Conservation (phyloP, 352 stramenopile species). For the Pythium phragmitis region DNA sequence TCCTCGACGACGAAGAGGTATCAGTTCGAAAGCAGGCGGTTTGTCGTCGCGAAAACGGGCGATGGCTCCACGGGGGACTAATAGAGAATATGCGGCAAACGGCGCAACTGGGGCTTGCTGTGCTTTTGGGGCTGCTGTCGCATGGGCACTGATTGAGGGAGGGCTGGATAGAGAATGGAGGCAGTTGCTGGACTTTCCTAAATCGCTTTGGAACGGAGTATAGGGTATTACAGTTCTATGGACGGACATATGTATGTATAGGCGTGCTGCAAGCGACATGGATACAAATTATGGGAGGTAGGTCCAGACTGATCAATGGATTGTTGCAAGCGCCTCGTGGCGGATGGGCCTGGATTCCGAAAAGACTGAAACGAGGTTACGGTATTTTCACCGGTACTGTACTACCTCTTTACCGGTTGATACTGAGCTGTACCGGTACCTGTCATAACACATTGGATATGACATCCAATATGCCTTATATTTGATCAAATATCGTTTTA, state of each 20-base stretch:
- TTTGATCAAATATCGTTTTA: not conserved
- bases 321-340: slow-evolving; percentile 1
- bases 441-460: not conserved
- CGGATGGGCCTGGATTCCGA: slow-evolving; percentile 13
- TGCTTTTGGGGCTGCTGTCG: not conserved
- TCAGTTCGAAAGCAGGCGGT: not conserved
- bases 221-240: not conserved
- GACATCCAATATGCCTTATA: not conserved
- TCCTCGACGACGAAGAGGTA: too few relatives aligned
- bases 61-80: not conserved
- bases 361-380: slow-evolving; percentile 12
- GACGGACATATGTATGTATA: not conserved
- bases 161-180: slow-evolving; percentile 1
- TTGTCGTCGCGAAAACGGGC: not conserved
- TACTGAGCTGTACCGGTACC: too few relatives aligned
- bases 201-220: slow-evolving; percentile 4
- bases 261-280: not conserved
- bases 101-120: too few relatives aligned
- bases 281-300: slow-evolving; percentile 6
- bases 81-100: too few relatives aligned
- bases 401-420: not conserved
- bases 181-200: not conserved
- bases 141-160: not conserved
- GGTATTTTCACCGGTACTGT: not conserved
- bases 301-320: not conserved